phyloP scores from a whole-genome alignment of 140 eudicot species.

The Bidens hawaiensis region DNA sequence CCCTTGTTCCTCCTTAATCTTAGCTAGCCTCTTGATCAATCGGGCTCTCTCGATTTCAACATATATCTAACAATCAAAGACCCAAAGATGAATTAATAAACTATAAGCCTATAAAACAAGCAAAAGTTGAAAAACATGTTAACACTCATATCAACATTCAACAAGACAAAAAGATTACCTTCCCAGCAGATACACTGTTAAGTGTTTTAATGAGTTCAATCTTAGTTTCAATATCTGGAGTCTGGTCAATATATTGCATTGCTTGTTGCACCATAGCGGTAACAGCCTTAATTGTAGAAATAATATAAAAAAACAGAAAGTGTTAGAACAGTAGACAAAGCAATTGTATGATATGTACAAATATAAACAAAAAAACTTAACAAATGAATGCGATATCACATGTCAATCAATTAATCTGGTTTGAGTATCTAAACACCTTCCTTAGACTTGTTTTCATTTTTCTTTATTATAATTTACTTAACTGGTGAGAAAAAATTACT shows the following conservation, averaged over 20 bases:
- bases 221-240: constrained; percentile 81
- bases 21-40: constrained; percentile 69
- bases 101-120: background rate
- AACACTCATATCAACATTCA: background rate
- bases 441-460: background rate
- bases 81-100: background rate
- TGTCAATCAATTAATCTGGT: background rate
- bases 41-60: constrained; percentile 94
- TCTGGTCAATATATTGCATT: constrained; percentile 84
- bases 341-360: background rate
- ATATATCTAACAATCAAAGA: constrained; percentile 51
- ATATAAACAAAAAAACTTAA: background rate
- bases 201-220: constrained; percentile 83
- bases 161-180: constrained; percentile 37
- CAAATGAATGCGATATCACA: background rate
- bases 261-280: constrained; percentile 97
- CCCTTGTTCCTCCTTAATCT: constrained; percentile 88
- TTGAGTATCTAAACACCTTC: constrained; percentile 6
- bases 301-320: background rate
- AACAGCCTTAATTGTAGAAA: constrained; percentile 40
- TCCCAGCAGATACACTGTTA: constrained; percentile 88
- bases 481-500: background rate
- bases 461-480: too few relatives aligned
- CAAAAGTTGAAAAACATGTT: background rate
- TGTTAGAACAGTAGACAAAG: background rate